Conservation (phyloP, 805 yeast genomes). For the Candida boleticola region DNA sequence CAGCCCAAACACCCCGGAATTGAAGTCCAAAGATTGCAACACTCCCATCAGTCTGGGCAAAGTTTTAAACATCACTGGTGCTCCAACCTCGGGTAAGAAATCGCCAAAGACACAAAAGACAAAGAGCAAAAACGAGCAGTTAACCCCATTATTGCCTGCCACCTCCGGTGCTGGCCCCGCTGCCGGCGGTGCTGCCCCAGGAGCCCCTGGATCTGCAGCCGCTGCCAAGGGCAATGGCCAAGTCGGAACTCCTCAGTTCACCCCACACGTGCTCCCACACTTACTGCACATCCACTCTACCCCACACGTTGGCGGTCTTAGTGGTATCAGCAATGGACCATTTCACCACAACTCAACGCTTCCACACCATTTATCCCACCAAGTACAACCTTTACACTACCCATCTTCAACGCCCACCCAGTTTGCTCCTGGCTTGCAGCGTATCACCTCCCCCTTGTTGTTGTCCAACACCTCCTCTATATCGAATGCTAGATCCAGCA, state of each 20-base stretch:
- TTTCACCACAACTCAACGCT: constrained; percentile 13
- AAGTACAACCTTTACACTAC: constrained; percentile 58
- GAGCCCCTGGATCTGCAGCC: background rate
- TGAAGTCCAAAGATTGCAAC: constrained; percentile 47
- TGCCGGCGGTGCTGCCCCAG: background rate
- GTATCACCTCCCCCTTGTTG: constrained; percentile 64
- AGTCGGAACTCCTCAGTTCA: background rate
- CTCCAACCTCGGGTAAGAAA: constrained; percentile 7
- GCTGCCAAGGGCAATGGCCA: background rate
- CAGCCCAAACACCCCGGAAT: constrained; percentile 55
- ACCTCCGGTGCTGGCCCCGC: background rate
- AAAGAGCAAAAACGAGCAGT: background rate
- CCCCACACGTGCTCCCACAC: constrained; percentile 1
- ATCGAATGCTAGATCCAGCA: constrained; percentile 34
- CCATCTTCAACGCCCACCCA: constrained; percentile 71
- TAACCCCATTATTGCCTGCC: constrained; percentile 1
- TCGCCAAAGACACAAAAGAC: constrained; percentile 13
- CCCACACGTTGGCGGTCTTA: background rate
- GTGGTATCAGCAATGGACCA: background rate
- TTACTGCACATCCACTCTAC: constrained; percentile 1
- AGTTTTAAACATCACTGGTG: background rate
- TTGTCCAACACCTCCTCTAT: constrained; percentile 49
- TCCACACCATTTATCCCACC: constrained; percentile 21
- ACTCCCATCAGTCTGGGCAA: constrained; percentile 2
- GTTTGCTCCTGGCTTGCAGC: constrained; percentile 61